phyloP scores from a whole-genome alignment of 768 basidiomycete species.

The Austroboletus eburneus region DNA sequence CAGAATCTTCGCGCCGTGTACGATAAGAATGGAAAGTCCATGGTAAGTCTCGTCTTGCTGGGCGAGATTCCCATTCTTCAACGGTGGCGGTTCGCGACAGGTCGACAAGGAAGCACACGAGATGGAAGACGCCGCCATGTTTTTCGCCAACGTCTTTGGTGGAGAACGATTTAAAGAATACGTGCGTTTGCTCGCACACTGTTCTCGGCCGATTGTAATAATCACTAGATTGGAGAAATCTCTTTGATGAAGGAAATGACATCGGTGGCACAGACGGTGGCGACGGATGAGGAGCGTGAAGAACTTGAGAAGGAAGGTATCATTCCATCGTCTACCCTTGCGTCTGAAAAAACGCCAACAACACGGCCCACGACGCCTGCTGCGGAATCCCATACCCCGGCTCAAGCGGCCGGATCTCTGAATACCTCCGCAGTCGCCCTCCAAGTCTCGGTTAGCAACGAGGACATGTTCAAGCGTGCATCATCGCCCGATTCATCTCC shows the following conservation, averaged over 20 bases:
- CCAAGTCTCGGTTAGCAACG: slow-evolving; percentile 14
- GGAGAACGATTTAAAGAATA: slow-evolving; percentile 90
- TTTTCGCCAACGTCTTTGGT: slow-evolving; percentile 95
- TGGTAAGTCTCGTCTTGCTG: slow-evolving; percentile 44
- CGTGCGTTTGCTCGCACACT: slow-evolving; percentile 44
- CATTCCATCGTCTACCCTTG: slow-evolving; percentile 17
- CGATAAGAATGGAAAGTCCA: slow-evolving; percentile 91
- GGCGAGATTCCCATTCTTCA: slow-evolving; percentile 2
- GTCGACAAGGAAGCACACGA: slow-evolving; percentile 75
- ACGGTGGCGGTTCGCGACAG: slow-evolving; percentile 28
- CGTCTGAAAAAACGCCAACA: slow-evolving; percentile 11
- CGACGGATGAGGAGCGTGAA: slow-evolving; percentile 89
- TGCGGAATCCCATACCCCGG: slow-evolving; percentile 6
- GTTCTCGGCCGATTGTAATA: not conserved
- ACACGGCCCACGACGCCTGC: slow-evolving; percentile 19
- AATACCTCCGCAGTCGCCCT: slow-evolving; percentile 17
- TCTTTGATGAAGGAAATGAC: slow-evolving; percentile 94
- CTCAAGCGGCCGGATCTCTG: slow-evolving; percentile 4
- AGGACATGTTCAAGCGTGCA: slow-evolving; percentile 16
- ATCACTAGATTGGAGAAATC: slow-evolving; percentile 87
- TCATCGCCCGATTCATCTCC: slow-evolving; percentile 15
- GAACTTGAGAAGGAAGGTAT: slow-evolving; percentile 75
- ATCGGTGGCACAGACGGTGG: slow-evolving; percentile 76
- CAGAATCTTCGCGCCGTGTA: slow-evolving; percentile 85
- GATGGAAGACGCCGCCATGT: slow-evolving; percentile 90